Evolutionary conservation across 2,329 filamentous ascomycete genomes (phyloP).

Genomic region (Phialophora verrucosa): DNA sequence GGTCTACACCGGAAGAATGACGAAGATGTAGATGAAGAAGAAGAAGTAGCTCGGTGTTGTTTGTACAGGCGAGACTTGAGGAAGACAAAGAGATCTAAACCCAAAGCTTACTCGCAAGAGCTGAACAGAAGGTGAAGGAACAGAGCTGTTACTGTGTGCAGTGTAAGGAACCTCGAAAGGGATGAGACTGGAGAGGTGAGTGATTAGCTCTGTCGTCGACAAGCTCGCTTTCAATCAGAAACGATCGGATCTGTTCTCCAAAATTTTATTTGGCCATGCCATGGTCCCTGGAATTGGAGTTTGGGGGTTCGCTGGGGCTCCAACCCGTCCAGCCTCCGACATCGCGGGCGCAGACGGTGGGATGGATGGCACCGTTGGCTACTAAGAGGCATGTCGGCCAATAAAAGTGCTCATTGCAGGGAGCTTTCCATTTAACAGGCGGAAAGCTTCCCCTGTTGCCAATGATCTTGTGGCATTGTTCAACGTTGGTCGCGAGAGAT

Average conservation of each 20-base stretch:
- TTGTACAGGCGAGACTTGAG: not conserved
- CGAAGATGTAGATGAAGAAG: not conserved
- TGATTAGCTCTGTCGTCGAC: not conserved
- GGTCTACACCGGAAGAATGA: not conserved
- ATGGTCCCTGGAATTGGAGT: constrained; percentile 8
- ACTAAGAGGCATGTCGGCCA: not conserved
- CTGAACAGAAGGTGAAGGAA: not conserved
- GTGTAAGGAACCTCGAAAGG: not conserved
- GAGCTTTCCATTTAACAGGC: constrained; percentile 4
- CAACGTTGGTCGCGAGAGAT: not conserved
- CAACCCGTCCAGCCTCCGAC: not conserved
- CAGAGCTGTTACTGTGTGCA: not conserved
- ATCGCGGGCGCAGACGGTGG: not conserved
- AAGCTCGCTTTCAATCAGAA: constrained; percentile 2
- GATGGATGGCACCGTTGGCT: not conserved
- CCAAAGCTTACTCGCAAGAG: not conserved
- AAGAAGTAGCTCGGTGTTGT: not conserved
- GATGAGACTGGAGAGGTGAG: not conserved
- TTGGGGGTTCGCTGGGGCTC: constrained; percentile 1
- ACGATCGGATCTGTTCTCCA: constrained; percentile 2
- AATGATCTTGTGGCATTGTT: not conserved
- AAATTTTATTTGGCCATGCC: not conserved
- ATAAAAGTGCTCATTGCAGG: not conserved
- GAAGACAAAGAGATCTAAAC: not conserved
- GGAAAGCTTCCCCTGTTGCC: not conserved